phyloP scores from a whole-genome alignment of 2,329 filamentous ascomycete species.

The Cryphonectria radicalis region DNA sequence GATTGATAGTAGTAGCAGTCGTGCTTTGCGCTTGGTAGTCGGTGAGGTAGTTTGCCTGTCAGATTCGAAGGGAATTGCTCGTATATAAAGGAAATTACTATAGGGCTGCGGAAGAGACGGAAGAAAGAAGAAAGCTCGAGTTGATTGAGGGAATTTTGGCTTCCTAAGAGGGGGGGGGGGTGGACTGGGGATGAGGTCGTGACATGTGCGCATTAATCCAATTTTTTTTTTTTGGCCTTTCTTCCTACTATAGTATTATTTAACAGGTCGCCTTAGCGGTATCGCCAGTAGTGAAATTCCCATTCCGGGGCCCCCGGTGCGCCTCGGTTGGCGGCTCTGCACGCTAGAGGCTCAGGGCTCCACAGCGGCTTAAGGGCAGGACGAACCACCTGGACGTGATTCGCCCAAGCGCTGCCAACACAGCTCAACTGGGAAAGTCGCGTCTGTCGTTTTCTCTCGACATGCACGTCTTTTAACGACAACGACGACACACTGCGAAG shows the following conservation, averaged over 20 bases:
- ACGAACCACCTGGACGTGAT: constrained; percentile 7
- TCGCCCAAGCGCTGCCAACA: constrained; percentile 10
- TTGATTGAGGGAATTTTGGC: constrained; percentile 12
- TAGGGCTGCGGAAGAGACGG: background rate
- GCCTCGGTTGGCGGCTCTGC: background rate
- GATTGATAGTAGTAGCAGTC: background rate
- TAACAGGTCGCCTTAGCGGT: constrained; percentile 1
- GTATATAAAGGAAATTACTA: background rate
- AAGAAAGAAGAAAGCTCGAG: background rate
- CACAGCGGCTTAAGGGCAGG: constrained; percentile 6
- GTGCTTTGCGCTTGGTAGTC: background rate
- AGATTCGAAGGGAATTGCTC: background rate
- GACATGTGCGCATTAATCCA: background rate
- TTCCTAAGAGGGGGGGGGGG: background rate
- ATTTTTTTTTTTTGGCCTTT: background rate
- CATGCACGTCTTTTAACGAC: background rate
- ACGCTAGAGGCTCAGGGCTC: background rate
- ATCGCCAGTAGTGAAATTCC: constrained; percentile 8
- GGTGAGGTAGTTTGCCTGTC: background rate
- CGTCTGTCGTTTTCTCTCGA: constrained; percentile 1
- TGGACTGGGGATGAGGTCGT: background rate
- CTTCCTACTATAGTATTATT: background rate
- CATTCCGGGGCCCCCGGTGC: background rate
- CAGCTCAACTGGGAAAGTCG: constrained; percentile 19
- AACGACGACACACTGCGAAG: background rate